Base-by-base conservation (phyloP, 2,329 filamentous ascomycete species). In the Diaporthe capsici region DNA sequence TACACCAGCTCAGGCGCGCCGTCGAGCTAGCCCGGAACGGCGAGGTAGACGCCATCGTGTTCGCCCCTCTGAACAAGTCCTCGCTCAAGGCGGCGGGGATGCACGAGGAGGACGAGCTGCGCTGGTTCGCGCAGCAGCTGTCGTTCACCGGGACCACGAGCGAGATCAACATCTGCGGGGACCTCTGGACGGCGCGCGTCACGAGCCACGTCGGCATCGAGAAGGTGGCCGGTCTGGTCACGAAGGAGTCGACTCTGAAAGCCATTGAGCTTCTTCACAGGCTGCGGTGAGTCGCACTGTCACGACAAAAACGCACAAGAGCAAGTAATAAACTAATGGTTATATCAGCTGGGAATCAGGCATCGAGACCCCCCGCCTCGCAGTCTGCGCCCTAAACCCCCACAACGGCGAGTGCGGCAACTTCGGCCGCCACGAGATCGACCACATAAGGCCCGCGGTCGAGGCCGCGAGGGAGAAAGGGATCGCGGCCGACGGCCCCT, bases 51-150 rank as follows among this genome's bases (percentile, higher is more conserved):
- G 81, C 79, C n/a, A 82, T 84, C 60, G 79, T 83, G 5, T 83
- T 83, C 71, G 78, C 79, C 1, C 82, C 82, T 7, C 75, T 84
- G 42, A 84, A 84, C 77, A 83, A 84, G 78, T 81, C 77, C 34
- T 83, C 82, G 0, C 76, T 83, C 42, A 80, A 83, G 71, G 70
- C 79, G n/a, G 82, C 81, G 1, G 82, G 82, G 12, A 83, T 83
- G 82, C 76, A 76, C n/a, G 82, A 83, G 73, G 82, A 83, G 61
- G 82, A 83, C 57, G 81, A 84, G 76, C 77, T 84, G 58, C 78
- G 82, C 17, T 84, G 82, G 82, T 83, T 84, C 71, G 81, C 82
- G 2, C 83, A 81, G 42, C 79, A 83, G 55, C 77, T 84, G 17
- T 71, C 80, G n/a, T 80, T 78, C 73, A 72, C 76, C 1, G 82